These are phyloP conservation scores for Flaveria robusta DNA, from an alignment of 129 eudicot genomes.

Conservation along the genomic window DNA sequence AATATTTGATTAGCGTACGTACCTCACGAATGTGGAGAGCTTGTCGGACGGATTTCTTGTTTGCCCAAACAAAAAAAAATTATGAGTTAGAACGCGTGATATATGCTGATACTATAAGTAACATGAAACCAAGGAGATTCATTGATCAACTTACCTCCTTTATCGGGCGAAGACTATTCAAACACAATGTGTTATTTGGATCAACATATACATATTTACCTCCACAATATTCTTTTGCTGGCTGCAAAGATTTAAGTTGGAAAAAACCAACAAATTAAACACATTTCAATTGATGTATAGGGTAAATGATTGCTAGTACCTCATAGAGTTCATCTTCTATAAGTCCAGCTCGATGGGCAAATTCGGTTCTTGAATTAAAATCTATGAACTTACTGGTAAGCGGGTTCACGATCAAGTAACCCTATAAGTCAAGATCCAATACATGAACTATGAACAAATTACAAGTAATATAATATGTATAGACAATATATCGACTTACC, in stretches of 20 bases:
- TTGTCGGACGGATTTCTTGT: constrained; percentile 37
- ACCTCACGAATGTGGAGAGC: constrained; percentile 60
- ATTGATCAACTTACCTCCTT: constrained; percentile 28
- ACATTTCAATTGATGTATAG: background rate
- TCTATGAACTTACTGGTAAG: constrained; percentile 25
- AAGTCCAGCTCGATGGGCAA: constrained; percentile 35
- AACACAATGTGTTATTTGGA: constrained; percentile 39
- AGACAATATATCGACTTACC: constrained; percentile 5
- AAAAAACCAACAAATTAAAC: background rate
- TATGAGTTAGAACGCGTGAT: background rate
- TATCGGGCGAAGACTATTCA: constrained; percentile 28
- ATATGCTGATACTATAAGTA: background rate
- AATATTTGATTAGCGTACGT: constrained; percentile 21
- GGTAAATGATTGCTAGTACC: constrained; percentile 16
- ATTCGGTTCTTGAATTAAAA: constrained; percentile 34
- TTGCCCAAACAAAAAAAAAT: constrained; percentile 37
- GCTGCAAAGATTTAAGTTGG: constrained; percentile 22
- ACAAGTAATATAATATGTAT: background rate
- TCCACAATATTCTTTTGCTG: constrained; percentile 35
- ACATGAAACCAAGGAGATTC: background rate
- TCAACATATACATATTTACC: constrained; percentile 37
- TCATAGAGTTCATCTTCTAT: constrained; percentile 36
- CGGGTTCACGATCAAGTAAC: constrained; percentile 42
- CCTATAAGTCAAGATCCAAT: constrained; percentile 24
- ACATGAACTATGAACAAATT: background rate